Evolutionary conservation across 164 flowering plant genomes (phyloP).

Genomic region (Platanus orientalis): DNA sequence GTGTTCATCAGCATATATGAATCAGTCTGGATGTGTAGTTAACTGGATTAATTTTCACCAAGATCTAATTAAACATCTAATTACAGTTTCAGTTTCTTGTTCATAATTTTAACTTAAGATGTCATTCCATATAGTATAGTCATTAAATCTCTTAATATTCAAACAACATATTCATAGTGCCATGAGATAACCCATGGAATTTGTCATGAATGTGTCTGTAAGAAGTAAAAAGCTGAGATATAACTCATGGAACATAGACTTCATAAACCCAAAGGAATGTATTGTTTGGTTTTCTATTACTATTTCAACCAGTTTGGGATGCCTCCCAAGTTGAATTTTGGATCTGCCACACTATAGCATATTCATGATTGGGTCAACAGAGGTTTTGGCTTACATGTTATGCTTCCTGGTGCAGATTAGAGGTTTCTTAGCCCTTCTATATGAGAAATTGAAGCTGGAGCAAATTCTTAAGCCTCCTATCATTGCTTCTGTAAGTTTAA

Average conservation of each 20-base stretch:
- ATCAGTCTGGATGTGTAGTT: neutral
- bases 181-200: too few relatives aligned
- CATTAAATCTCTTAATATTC: too few relatives aligned
- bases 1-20: neutral
- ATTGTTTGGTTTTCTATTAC: neutral
- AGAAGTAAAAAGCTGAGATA: neutral
- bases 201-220: too few relatives aligned
- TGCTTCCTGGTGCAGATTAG: conserved; percentile 52
- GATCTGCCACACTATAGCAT: neutral
- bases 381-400: neutral
- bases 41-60: neutral
- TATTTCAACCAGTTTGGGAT: neutral
- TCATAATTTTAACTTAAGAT: too few relatives aligned
- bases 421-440: conserved; percentile 34
- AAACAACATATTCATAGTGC: too few relatives aligned
- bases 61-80: neutral
- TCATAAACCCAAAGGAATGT: neutral
- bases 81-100: too few relatives aligned
- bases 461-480: conserved; percentile 93
- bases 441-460: conserved; percentile 85
- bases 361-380: neutral
- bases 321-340: neutral
- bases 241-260: neutral
- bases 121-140: too few relatives aligned
- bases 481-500: conserved; percentile 85